A percentile compares a stretch with the other conserved stretches of the same genome.
Conservation (phyloP, 2,329 filamentous ascomycete genomes). For the Scytalidium sp. region DNA sequence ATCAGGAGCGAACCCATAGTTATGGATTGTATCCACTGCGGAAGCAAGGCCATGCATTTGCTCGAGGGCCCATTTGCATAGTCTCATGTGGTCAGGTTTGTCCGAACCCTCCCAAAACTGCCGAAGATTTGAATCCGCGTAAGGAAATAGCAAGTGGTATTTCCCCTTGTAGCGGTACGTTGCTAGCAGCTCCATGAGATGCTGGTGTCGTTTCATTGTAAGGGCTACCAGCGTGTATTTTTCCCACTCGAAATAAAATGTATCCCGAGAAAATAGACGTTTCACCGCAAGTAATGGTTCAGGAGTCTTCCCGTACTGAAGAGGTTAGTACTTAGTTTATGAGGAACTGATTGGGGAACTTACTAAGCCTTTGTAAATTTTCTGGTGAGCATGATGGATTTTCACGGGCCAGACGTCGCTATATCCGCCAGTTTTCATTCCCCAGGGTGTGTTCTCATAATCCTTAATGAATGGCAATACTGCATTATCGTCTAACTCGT, state of each 20-base stretch:
- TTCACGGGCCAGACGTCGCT: constrained; percentile 16
- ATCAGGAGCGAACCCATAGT: constrained; percentile 14
- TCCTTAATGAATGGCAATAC: constrained; percentile 14
- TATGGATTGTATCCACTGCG: constrained; percentile 22
- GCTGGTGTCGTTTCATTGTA: constrained; percentile 10
- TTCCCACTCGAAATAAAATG: constrained; percentile 15
- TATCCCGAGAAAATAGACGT: constrained; percentile 8
- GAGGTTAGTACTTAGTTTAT: background rate
- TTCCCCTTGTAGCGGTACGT: constrained; percentile 17
- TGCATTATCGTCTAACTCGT: constrained; percentile 9
- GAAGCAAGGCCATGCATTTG: constrained; percentile 26
- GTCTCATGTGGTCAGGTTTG: constrained; percentile 7
- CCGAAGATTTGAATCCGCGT: constrained; percentile 21
- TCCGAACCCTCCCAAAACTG: constrained; percentile 21
- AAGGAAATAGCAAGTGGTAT: constrained; percentile 29
- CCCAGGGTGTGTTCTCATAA: background rate
- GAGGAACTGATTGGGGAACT: background rate
- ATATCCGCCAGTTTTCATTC: constrained; percentile 15
- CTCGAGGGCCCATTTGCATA: constrained; percentile 20
- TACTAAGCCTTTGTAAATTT: constrained; percentile 5
- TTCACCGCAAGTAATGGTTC: constrained; percentile 18
- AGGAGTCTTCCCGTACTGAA: background rate
- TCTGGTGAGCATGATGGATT: constrained; percentile 20
- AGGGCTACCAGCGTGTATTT: constrained; percentile 9
- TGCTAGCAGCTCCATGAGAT: constrained; percentile 27